Evolutionary conservation across 2,329 filamentous ascomycete genomes (phyloP).

Genomic region (Beauveria medogensis): DNA sequence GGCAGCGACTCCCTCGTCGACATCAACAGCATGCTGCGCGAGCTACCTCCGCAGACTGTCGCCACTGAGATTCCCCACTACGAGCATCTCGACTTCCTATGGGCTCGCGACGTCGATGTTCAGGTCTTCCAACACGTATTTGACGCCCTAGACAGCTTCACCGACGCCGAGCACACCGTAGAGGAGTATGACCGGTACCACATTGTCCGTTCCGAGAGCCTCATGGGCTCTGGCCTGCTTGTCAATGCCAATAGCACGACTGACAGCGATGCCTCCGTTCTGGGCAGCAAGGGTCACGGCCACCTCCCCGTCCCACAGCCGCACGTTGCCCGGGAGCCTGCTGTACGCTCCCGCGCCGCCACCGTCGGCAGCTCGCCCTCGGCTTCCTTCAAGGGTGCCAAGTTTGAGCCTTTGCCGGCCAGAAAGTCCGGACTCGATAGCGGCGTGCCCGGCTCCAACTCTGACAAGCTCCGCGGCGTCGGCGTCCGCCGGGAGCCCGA

Average conservation of each 20-base stretch:
- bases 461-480: constrained; percentile 7
- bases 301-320: constrained; percentile 14
- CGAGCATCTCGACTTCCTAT: constrained; percentile 94
- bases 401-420: background rate
- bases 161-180: constrained; percentile 46
- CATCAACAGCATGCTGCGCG: constrained; percentile 84
- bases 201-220: constrained; percentile 41
- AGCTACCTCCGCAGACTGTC: constrained; percentile 76
- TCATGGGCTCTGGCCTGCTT: constrained; percentile 32
- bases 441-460: background rate
- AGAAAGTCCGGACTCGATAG: background rate
- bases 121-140: constrained; percentile 90
- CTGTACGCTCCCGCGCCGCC: constrained; percentile 7
- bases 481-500: constrained; percentile 8
- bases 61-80: constrained; percentile 86
- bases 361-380: constrained; percentile 2
- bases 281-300: constrained; percentile 18
- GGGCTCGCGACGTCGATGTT: constrained; percentile 76
- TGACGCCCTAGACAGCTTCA: constrained; percentile 71
- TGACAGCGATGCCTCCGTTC: constrained; percentile 29
- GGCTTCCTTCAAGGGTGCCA: background rate
- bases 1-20: constrained; percentile 91
- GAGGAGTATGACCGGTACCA: constrained; percentile 54
- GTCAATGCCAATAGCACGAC: constrained; percentile 22
- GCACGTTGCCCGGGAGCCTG: constrained; percentile 23